These are phyloP conservation scores for Cystobasidium sp. DNA, from an alignment of 1,284 basidiomycete species.

Conservation along the genomic window DNA sequence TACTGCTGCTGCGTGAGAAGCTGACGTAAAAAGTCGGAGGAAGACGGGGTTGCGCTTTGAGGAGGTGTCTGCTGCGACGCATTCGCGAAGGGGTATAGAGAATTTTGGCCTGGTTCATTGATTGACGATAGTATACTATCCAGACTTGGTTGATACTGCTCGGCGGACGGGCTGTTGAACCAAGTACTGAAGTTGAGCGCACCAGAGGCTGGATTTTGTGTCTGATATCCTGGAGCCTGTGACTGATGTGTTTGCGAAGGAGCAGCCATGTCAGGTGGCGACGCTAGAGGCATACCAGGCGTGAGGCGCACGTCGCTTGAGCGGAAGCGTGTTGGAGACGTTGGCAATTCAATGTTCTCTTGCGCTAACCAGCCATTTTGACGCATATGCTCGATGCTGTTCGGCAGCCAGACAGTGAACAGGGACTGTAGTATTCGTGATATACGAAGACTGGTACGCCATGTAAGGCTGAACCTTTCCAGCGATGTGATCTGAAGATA, in stretches of 20 bases:
- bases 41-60: neutral
- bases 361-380: constrained; percentile 28
- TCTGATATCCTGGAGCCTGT: neutral
- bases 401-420: constrained; percentile 22
- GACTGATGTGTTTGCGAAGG: too few relatives aligned
- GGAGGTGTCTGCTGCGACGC: neutral
- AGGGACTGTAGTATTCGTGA: constrained; percentile 29
- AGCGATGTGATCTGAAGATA: constrained; percentile 13
- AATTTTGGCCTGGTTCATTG: neutral
- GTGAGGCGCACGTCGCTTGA: neutral
- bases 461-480: constrained; percentile 20
- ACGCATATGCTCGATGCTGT: constrained; percentile 23
- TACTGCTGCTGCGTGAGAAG: constrained; percentile 27
- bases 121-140: constrained; percentile 11
- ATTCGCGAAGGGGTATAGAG: constrained; percentile 1
- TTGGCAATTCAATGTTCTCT: neutral
- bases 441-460: constrained; percentile 18
- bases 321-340: neutral
- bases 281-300: neutral
- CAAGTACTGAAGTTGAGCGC: constrained; percentile 12
- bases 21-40: constrained; percentile 18
- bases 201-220: neutral
- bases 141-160: neutral
- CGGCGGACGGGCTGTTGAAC: constrained; percentile 4
- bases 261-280: neutral